Evolutionary conservation across 139 green algal species (phyloP).

Genomic region (Chlorella sp.): DNA sequence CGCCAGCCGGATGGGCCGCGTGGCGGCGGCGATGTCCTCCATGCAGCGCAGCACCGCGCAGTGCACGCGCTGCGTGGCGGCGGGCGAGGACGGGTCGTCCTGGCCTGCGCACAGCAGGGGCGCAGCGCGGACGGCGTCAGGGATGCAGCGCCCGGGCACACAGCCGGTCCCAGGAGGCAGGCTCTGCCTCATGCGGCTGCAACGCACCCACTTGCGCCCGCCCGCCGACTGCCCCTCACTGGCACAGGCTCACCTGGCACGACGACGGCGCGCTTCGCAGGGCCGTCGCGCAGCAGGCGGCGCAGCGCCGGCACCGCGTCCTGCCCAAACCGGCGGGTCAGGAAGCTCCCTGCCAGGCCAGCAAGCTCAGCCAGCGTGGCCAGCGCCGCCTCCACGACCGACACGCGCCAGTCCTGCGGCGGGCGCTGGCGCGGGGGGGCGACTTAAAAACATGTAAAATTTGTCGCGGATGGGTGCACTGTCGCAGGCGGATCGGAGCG

Average conservation of each 20-base stretch:
- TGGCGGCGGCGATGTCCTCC: background rate
- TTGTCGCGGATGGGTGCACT: too few species aligned
- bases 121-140: background rate
- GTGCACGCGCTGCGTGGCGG: conserved; percentile 44
- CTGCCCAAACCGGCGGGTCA: conserved; percentile 52
- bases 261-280: conserved; percentile 21
- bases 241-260: conserved; percentile 18
- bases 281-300: conserved; percentile 49
- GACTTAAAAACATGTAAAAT: too few species aligned
- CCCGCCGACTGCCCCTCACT: background rate
- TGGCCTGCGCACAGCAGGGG: conserved; percentile 1
- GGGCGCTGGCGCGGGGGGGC: too few species aligned
- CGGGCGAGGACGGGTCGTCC: conserved; percentile 38
- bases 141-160: background rate
- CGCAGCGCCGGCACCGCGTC: conserved; percentile 68
- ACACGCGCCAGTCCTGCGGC: conserved; percentile 49
- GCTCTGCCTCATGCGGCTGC: background rate
- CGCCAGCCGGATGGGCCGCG: background rate
- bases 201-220: background rate
- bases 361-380: conserved; percentile 17
- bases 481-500: too few species aligned
- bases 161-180: background rate
- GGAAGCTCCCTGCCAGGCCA: conserved; percentile 51
- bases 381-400: conserved; percentile 40
- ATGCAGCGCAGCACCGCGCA: conserved; percentile 52